Evolutionary conservation across 2,329 filamentous ascomycete genomes (phyloP), one percentile per base, ranked within the genome.

Genomic region (Neonectria coccinea): DNA sequence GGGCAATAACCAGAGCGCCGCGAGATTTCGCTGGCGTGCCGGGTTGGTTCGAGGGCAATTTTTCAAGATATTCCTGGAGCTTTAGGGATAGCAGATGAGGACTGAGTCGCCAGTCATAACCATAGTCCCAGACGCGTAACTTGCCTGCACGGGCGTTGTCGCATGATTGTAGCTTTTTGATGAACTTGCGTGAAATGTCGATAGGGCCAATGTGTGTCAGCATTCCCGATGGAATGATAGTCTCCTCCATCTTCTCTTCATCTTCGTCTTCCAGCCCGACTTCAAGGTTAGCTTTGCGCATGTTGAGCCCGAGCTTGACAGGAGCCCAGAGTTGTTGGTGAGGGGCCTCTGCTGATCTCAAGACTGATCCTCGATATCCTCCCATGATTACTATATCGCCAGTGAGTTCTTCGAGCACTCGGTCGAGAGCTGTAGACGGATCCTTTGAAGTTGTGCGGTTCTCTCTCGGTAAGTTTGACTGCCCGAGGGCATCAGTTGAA

Each of bases 261-360:
- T 97, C 94, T 71, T 94, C 91, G 2, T 88, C 88, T 14, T 92
- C 86, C 5, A 97, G 80, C 0, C 94, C 94, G 10, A 98, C 91
- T 76, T 97, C 93, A 4, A 98, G 84, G 75, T 98, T 93, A 2
- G 95, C 94, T 75, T 96, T 97, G 59, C 94, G 90, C 66, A 97
- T 87, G 71, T 97, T 97, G 55, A 98, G 81, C 1, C 95, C 94
- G 29, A 97, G 91, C 78, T 97, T 97, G 74, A 97, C 90, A 0
- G 94, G 94, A 2, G 97, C 92, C 95, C 95, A 98, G 0, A 97
- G 81, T 75, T 97, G 93, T n/a, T 93, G 89, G 74, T 95, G 89
- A 4, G 92, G 91, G 9, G 92, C 87, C 66, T 93, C 90, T 11
- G 93, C 91, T 11, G 93, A 97, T 31, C 94, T 89, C 31, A 98